Conservation (phyloP, 2,329 filamentous ascomycete genomes). For the Pezicula neosporulosa region DNA sequence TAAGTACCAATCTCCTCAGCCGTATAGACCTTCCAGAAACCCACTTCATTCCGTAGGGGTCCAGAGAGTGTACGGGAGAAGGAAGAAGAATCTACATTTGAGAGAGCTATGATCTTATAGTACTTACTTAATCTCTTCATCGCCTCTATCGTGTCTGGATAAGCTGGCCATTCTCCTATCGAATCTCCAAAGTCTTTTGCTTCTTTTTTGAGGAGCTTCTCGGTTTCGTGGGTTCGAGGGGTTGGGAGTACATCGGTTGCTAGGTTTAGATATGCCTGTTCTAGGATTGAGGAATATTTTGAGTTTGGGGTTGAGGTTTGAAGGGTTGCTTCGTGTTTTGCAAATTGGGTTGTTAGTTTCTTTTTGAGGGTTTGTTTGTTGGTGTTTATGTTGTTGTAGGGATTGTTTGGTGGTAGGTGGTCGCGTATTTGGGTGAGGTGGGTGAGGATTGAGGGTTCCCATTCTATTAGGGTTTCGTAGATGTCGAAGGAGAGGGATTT, state of each 20-base stretch:
- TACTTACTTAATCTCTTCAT: slow-evolving; percentile 35
- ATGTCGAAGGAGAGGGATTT: neutral
- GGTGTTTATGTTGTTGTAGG: neutral
- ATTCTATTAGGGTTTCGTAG: slow-evolving; percentile 27
- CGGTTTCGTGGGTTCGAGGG: slow-evolving; percentile 14
- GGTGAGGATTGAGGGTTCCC: slow-evolving; percentile 59
- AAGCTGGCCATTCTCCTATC: slow-evolving; percentile 40
- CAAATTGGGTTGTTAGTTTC: no score
- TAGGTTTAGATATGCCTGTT: slow-evolving; percentile 30
- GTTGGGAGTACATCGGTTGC: slow-evolving; percentile 19
- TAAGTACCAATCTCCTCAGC: slow-evolving; percentile 68
- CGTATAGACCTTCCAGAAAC: slow-evolving; percentile 59
- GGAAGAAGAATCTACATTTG: slow-evolving; percentile 50
- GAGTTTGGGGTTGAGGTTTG: slow-evolving; percentile 31
- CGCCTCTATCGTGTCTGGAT: slow-evolving; percentile 41
- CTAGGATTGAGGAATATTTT: slow-evolving; percentile 47
- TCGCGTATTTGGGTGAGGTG: slow-evolving; percentile 33
- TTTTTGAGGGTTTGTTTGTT: no score
- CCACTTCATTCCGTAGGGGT: slow-evolving; percentile 37
- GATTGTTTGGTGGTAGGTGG: neutral
- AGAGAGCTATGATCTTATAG: slow-evolving; percentile 48
- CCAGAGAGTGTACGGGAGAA: slow-evolving; percentile 40
- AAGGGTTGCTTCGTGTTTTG: neutral
- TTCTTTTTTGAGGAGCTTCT: slow-evolving; percentile 17
- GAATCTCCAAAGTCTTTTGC: slow-evolving; percentile 35